Base-by-base conservation (phyloP, 2,329 filamentous ascomycete species). In the Parascedosporium putredinis region DNA sequence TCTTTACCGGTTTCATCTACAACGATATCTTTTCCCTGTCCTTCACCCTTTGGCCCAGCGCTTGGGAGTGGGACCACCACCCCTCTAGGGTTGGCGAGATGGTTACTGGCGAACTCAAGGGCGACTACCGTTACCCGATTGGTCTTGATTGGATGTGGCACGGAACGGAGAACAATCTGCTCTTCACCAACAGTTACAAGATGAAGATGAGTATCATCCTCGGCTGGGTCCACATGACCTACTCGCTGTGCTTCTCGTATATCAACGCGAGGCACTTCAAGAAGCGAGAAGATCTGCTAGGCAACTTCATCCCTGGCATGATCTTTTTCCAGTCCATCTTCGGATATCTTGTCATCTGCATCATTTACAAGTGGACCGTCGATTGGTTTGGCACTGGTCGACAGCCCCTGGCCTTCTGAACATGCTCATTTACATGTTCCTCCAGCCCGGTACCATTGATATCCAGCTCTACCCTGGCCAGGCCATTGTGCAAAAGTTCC, bases 371-470 rank as follows among this genome's bases (percentile, higher is more conserved):
- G 71, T 98, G 94, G 93, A 84, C 79, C 8, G 77, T 95, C 33
- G 84, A 98, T 66, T 98, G 93, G 93, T 59, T 64, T 24, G 67
- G 67, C 49, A 70, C 71, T 45, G 80, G 74, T 9, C 76, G 75
- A 38, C 76, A 79, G 54, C 88, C 94, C 1, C 93, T 94, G 88
- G 89, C 60, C 75, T 98, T 53, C 72, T 98, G 54, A 98, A 98
- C 77, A 97, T 97, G 91, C 75, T 98, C 61, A 98, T 98, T 62
- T 96, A 96, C 78, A 98, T 98, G 94, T 98, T 98, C 74, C 71
- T 98, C 57, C 81, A 84, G 55, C 93, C 93, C 3, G 89, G 89
- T 47, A 86, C 67, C 0, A 62, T 83, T 14, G 83, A 86, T 45
- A 79, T 88, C 53, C 76, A 76, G 47, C 75, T 98, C 4, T 98